A percentile compares a stretch with the other conserved stretches of the same genome.
Conservation (phyloP, 768 basidiomycete species). For the Lactarius indigo region DNA sequence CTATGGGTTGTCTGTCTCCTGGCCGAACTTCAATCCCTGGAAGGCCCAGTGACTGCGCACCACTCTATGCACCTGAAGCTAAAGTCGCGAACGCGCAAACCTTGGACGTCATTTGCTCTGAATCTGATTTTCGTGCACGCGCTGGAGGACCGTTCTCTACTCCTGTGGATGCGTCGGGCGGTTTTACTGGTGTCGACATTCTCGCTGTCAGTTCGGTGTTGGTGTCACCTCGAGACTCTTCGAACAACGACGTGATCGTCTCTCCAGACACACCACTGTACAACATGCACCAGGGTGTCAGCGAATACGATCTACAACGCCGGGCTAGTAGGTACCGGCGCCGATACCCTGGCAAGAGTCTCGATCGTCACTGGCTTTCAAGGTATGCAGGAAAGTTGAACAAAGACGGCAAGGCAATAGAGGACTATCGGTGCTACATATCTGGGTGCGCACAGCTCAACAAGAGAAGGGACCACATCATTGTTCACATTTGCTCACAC, state of each 20-base stretch:
- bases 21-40: background rate
- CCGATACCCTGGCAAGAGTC: slow-evolving; percentile 52
- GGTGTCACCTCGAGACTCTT: background rate
- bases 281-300: slow-evolving; percentile 61
- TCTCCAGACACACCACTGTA: slow-evolving; percentile 44
- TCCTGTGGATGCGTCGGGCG: background rate
- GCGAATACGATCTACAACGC: slow-evolving; percentile 48
- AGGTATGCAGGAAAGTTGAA: slow-evolving; percentile 68
- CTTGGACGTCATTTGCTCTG: background rate
- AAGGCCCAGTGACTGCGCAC: background rate
- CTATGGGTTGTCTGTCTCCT: slow-evolving; percentile 4
- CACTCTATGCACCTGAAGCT: background rate
- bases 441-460: slow-evolving; percentile 63
- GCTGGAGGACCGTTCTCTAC: background rate
- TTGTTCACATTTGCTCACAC: slow-evolving; percentile 71
- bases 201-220: background rate
- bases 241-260: background rate
- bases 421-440: slow-evolving; percentile 67
- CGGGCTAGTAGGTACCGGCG: slow-evolving; percentile 53
- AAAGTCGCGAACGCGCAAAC: background rate
- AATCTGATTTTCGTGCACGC: background rate
- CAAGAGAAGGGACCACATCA: slow-evolving; percentile 70
- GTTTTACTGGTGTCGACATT: background rate
- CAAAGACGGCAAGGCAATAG: slow-evolving; percentile 49
- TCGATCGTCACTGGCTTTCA: slow-evolving; percentile 63